Evolutionary conservation across 257 asterid genomes (phyloP), one percentile per base, ranked within the genome.

Genomic region (Jasminum sambac): DNA sequence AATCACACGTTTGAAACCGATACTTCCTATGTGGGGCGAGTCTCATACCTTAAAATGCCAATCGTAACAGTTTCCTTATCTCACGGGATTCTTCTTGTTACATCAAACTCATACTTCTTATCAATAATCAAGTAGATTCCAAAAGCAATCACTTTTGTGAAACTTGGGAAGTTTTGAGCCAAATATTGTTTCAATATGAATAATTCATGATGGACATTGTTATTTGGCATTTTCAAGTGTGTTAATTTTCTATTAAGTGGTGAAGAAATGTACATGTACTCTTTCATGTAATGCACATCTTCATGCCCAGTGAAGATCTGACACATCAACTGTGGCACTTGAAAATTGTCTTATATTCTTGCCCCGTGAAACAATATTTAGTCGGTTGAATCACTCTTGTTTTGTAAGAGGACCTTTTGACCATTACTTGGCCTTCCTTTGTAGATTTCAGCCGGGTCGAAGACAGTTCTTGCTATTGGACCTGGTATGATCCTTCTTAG

Each of bases 361-460:
- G 21, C 44, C 24, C 42, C 59, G 6, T 63, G 25, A 17, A 38
- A 38, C 60, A n/a, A 58, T 11, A 3, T 25, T 11, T 40, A 58
- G 52, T 36, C 57, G 57, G 68, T 14, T 7, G 16, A 30, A 61
- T 23, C 25, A 23, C 16, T 66, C 10, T 42, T 72, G 36, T 34
- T 57, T 23, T 50, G 48, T 48, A 4, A n/a, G 19, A 38, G 3
- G 34, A 48, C 7, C 42, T 52, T 34, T 11, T 34, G 6, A 11
- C 12, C 1, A 46, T 40, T 55, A 39, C 21, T 64, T 63, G 43
- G 69, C 64, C 60, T 58, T 69, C 6, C 63, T 63, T 75, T 44
- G 68, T 81, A 94, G 99, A 91, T 91, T 68, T 71, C 96, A 50
- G 90, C 99, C 71, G 99, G 99, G 48, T 89, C 99, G 52, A 91